Evolutionary conservation across 768 basidiomycete species (phyloP), one percentile per base, ranked within the genome.

Genomic region (Pleurotus cornucopiae): DNA sequence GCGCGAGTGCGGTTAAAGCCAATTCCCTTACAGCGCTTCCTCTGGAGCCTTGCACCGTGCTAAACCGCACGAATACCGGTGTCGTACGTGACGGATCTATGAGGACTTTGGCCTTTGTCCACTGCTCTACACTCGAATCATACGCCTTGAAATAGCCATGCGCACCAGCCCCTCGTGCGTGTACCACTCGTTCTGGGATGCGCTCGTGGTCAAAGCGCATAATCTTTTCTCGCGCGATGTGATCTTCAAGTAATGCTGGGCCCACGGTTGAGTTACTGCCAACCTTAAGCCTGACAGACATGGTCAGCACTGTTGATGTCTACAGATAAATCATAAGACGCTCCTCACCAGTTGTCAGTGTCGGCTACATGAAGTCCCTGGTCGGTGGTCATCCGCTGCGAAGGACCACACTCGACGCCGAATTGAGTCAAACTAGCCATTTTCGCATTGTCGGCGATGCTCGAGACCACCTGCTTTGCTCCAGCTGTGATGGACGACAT

Each of bases 201-300:
- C 91, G 87, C 67, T 94, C 91, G 64, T 92, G 91, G 65, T 93
- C 91, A 63, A 92, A 94, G 12, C 85, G 80, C 53, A 81, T 81
- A 26, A 91, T 82, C 69, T 91, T 90, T 73, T 88, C 85, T 60
- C 87, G 81, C 4, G 78, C 79, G 60, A 88, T 78, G 57, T 88
- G 84, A 64, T 90, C 88, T 64, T 91, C 89, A n/a, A 95, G 77
- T 6, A 91, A 73, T 21, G 82, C 80, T 1, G 92, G 88, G 0
- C 91, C 94, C 2, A 75, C 73, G 39, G 72, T 69, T 21, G 69
- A 61, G 30, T 76, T 80, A 58, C 76, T 68, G 16, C 73, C 66
- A 18, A 76, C 79, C 64, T 77, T 82, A 44, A 86, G 69, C 86
- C 87, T 88, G 56, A 46, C 12, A 43, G 3, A 13, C 12, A 25